Percentiles rank a stretch among this genome's conserved stretches.
These are phyloP conservation scores for Aspergillus fumigatiaffinis DNA, from an alignment of 2,329 filamentous ascomycete genomes.

Conservation along the genomic window DNA sequence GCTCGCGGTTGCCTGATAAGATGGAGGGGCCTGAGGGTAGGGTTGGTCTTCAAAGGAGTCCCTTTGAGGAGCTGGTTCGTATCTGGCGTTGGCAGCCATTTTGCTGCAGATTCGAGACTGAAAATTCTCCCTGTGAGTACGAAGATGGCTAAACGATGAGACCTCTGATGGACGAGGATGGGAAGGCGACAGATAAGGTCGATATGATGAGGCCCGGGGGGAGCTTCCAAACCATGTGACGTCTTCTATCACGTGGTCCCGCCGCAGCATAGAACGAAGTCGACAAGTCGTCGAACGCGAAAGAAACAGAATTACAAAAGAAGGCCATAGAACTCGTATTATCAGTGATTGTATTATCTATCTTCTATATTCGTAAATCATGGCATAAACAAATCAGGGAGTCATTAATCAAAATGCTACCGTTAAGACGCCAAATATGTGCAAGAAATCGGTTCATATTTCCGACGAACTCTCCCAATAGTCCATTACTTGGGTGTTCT, in stretches of 20 bases:
- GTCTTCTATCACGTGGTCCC: constrained; percentile 4
- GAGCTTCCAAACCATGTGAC: constrained; percentile 5
- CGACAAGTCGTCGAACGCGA: background rate
- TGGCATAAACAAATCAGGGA: background rate
- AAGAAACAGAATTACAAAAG: background rate
- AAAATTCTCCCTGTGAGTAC: background rate
- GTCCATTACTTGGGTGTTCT: background rate
- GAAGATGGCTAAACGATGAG: background rate
- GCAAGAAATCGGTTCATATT: background rate
- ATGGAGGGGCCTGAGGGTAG: constrained; percentile 76
- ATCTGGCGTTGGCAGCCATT: constrained; percentile 77
- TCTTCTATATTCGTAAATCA: background rate
- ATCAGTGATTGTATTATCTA: background rate
- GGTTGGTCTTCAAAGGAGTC: constrained; percentile 73
- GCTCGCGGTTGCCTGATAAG: constrained; percentile 65
- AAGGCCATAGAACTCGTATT: background rate
- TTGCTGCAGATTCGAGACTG: background rate
- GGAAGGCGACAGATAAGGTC: background rate
- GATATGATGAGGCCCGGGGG: background rate
- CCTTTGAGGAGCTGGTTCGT: constrained; percentile 75
- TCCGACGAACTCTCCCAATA: background rate
- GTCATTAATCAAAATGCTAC: background rate
- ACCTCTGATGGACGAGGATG: background rate
- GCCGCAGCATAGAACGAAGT: background rate
- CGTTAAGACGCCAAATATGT: background rate